Percentiles rank a stretch among this genome's conserved stretches.
Evolutionary conservation across 352 stramenopile species (phyloP).

Genomic region (Phytophthora tentaculata): DNA sequence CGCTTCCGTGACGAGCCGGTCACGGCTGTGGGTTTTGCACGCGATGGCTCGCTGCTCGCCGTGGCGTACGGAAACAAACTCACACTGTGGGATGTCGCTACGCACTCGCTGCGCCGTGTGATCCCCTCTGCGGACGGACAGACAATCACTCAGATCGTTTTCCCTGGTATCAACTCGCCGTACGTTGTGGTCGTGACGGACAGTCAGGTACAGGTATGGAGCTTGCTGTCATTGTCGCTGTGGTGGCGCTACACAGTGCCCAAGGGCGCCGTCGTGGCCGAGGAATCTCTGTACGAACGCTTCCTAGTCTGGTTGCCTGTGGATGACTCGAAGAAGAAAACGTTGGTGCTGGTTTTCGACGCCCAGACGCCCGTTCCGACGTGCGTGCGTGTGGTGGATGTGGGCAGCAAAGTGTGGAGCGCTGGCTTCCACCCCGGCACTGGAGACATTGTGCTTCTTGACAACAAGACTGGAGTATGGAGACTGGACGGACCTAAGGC

Average conservation of each 20-base stretch:
- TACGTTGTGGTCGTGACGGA: slow-evolving; percentile 69
- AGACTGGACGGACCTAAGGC: slow-evolving; percentile 57
- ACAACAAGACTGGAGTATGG: slow-evolving; percentile 64
- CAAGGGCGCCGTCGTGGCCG: slow-evolving; percentile 36
- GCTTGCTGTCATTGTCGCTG: slow-evolving; percentile 66
- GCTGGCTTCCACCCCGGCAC: slow-evolving; percentile 65
- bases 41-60: slow-evolving; percentile 84
- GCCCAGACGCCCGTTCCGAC: slow-evolving; percentile 57
- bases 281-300: slow-evolving; percentile 46
- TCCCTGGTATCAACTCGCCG: slow-evolving; percentile 61
- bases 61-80: slow-evolving; percentile 83
- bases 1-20: slow-evolving; percentile 78
- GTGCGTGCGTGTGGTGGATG: slow-evolving; percentile 48
- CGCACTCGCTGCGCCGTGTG: slow-evolving; percentile 79
- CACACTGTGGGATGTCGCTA: slow-evolving; percentile 86
- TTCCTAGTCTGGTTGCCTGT: slow-evolving; percentile 59
- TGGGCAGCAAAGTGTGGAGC: slow-evolving; percentile 50
- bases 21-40: slow-evolving; percentile 68
- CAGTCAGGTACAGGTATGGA: slow-evolving; percentile 77
- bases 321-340: slow-evolving; percentile 32
- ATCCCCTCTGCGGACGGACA: slow-evolving; percentile 66
- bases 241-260: slow-evolving; percentile 79
- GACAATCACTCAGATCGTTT: slow-evolving; percentile 61
- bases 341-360: slow-evolving; percentile 60
- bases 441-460: slow-evolving; percentile 65